These are phyloP conservation scores for Luzula sylvatica DNA, from an alignment of 176 grass and related monocot species.

Conservation along the genomic window DNA sequence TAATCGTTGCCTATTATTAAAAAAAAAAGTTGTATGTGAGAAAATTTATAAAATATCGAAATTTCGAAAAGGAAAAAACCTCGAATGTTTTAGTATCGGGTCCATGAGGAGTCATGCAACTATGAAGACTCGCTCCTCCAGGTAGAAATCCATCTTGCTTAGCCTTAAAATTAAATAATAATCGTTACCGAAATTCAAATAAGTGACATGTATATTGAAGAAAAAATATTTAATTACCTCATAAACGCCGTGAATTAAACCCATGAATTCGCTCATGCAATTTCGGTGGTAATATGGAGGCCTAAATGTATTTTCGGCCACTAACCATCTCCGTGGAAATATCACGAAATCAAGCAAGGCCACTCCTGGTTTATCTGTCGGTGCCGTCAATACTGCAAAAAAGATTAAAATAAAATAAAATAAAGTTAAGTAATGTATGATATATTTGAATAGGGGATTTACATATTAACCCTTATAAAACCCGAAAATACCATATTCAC, in stretches of 20 bases:
- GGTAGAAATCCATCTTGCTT: conserved; percentile 91
- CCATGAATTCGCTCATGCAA: conserved; percentile 98
- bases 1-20: conserved; percentile 41
- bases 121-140: conserved; percentile 85
- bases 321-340: conserved; percentile 83
- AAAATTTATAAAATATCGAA: not conserved
- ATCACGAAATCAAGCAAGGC: conserved; percentile 90
- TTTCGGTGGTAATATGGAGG: conserved; percentile 92
- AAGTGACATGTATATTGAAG: not conserved
- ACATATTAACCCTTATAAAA: not conserved
- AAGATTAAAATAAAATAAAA: not conserved
- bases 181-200: not conserved
- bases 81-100: conserved; percentile 90
- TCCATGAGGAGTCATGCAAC: conserved; percentile 92
- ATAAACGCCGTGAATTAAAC: conserved; percentile 59
- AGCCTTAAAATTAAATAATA: conserved; percentile 29
- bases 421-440: not conserved
- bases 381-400: conserved; percentile 70
- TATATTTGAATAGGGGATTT: not conserved
- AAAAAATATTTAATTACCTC: conserved; percentile 32
- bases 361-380: conserved; percentile 73
- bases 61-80: conserved; percentile 17
- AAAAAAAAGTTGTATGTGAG: not conserved
- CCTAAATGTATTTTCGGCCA: conserved; percentile 81
- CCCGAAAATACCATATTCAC: not conserved